Evolutionary conservation across 306 rosid genomes (phyloP).

Genomic region (Mimosa bimucronata): DNA sequence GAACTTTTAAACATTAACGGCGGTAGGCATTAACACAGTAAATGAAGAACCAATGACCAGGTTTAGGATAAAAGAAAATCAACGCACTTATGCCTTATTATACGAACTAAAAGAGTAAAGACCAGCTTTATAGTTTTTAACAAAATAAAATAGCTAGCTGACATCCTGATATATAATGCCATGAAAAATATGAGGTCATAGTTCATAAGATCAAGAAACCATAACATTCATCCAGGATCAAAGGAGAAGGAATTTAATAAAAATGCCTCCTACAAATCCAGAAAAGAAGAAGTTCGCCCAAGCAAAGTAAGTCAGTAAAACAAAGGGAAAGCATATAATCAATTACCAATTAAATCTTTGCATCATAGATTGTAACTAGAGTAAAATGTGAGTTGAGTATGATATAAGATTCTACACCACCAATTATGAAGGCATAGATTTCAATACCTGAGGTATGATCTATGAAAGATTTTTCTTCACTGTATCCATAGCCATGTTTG

Average conservation of each 20-base stretch:
- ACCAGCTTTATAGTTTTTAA: conserved; percentile 2
- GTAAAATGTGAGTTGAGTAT: not conserved
- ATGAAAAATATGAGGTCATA: conserved; percentile 14
- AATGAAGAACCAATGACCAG: conserved; percentile 16
- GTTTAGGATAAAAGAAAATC: conserved; percentile 9
- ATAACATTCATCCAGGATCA: conserved; percentile 8
- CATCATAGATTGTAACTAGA: conserved; percentile 15
- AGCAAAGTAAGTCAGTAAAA: conserved; percentile 90
- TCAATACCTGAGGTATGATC: conserved; percentile 91
- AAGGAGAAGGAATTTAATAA: conserved; percentile 8
- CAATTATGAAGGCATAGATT: conserved; percentile 28
- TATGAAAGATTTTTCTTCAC: conserved; percentile 98
- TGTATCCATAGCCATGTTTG: conserved; percentile 99
- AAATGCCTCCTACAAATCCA: conserved; percentile 94
- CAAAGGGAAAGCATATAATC: conserved; percentile 32
- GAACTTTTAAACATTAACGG: conserved; percentile 63
- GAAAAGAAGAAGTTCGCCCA: conserved; percentile 99
- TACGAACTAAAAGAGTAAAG: not conserved
- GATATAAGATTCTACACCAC: conserved; percentile 12
- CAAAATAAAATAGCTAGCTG: not conserved
- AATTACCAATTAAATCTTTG: conserved; percentile 19
- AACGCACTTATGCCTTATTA: not conserved
- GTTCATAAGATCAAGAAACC: conserved; percentile 19
- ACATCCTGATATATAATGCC: conserved; percentile 3
- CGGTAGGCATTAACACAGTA: conserved; percentile 37